phyloP scores from a whole-genome alignment of 768 basidiomycete genomes.

The Suillus lakei region DNA sequence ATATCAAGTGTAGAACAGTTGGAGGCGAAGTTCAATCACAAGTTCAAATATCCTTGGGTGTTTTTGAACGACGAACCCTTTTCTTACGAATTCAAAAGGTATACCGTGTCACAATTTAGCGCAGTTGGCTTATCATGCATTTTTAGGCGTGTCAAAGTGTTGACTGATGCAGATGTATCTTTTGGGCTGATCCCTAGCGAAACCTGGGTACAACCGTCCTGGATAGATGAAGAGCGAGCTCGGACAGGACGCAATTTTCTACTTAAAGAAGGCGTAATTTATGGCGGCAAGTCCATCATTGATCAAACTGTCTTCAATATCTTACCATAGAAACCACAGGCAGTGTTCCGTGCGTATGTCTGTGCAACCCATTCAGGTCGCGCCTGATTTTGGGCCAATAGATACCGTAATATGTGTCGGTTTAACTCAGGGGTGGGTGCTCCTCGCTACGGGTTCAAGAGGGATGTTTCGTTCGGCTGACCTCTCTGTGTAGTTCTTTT shows the following conservation, averaged over 20 bases:
- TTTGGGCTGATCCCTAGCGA: constrained; percentile 66
- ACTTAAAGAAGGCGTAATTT: constrained; percentile 50
- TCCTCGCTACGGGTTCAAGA: not conserved
- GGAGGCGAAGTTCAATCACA: constrained; percentile 62
- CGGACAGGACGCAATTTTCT: constrained; percentile 55
- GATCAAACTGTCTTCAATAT: not conserved
- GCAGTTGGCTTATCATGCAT: constrained; percentile 20
- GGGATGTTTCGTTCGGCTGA: constrained; percentile 7
- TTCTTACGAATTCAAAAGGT: constrained; percentile 55
- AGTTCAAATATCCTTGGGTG: constrained; percentile 64
- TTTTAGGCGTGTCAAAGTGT: constrained; percentile 35
- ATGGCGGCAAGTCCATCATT: constrained; percentile 44
- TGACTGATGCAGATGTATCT: constrained; percentile 47
- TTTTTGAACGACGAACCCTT: constrained; percentile 68
- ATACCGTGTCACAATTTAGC: constrained; percentile 11
- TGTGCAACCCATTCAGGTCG: not conserved
- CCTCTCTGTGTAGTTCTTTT: constrained; percentile 50
- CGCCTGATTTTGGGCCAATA: constrained; percentile 17
- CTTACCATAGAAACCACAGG: constrained; percentile 29
- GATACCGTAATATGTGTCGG: constrained; percentile 77
- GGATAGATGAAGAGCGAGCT: constrained; percentile 73
- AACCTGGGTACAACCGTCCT: constrained; percentile 74
- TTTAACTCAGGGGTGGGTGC: constrained; percentile 68
- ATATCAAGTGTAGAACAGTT: constrained; percentile 55
- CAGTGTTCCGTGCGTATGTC: constrained; percentile 45